These are phyloP conservation scores for Candida sojae DNA, from an alignment of 1,139 yeast species.

Conservation along the genomic window DNA sequence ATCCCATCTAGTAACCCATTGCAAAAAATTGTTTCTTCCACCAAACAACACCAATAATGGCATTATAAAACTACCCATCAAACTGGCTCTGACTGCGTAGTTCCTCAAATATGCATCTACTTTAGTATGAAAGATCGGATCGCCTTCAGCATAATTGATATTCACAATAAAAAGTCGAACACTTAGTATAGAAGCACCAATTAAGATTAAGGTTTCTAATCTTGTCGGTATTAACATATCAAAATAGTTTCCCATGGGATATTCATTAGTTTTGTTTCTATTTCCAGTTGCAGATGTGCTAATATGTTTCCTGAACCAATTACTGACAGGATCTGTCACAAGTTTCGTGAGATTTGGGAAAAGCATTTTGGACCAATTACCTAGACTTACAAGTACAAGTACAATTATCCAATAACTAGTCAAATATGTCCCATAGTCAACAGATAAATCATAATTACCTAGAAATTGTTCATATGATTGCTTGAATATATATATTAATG, in stretches of 20 bases:
- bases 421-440: slow-evolving; percentile 32
- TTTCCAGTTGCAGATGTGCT: slow-evolving; percentile 32
- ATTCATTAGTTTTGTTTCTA: slow-evolving; percentile 27
- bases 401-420: slow-evolving; percentile 34
- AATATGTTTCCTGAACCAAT: slow-evolving; percentile 25
- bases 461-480: slow-evolving; percentile 36
- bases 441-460: slow-evolving; percentile 42
- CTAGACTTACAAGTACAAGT: slow-evolving; percentile 24
- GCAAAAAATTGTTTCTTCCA: slow-evolving; percentile 61
- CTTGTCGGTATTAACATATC: slow-evolving; percentile 62
- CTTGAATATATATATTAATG: slow-evolving; percentile 14
- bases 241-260: slow-evolving; percentile 25
- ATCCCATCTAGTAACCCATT: slow-evolving; percentile 60
- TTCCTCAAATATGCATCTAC: slow-evolving; percentile 27
- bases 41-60: slow-evolving; percentile 59
- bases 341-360: slow-evolving; percentile 21
- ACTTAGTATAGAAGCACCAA: slow-evolving; percentile 42
- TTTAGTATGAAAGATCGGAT: slow-evolving; percentile 27
- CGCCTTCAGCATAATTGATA: slow-evolving; percentile 26
- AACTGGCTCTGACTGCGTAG: slow-evolving; percentile 59
- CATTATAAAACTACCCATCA: slow-evolving; percentile 51
- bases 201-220: slow-evolving; percentile 53
- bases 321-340: slow-evolving; percentile 25
- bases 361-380: slow-evolving; percentile 35
- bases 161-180: slow-evolving; percentile 32